A percentile compares a stretch with the other conserved stretches of the same genome.
Conservation (phyloP, 1,284 basidiomycete species). For the Sanghuangporus sanghuang region DNA sequence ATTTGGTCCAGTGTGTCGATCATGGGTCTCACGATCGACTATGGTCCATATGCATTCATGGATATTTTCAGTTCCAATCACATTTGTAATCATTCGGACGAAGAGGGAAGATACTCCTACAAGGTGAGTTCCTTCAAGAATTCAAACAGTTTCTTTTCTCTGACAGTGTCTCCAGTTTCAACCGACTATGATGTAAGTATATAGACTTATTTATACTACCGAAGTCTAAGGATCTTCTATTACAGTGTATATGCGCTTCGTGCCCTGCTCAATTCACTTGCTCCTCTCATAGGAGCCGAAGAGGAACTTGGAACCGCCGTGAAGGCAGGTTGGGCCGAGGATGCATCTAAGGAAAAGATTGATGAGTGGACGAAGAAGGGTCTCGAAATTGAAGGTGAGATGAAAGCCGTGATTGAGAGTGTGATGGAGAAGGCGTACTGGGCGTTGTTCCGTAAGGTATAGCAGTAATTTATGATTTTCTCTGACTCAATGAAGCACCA, state of each 20-base stretch:
- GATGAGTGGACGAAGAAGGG: slow-evolving; percentile 59
- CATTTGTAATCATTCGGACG: slow-evolving; percentile 93
- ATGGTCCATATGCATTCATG: slow-evolving; percentile 96
- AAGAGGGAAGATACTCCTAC: slow-evolving; percentile 84
- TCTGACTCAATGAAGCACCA: background rate
- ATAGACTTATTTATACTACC: slow-evolving; percentile 17
- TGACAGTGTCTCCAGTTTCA: slow-evolving; percentile 24
- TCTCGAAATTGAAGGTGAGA: slow-evolving; percentile 48
- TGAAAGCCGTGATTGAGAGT: slow-evolving; percentile 53
- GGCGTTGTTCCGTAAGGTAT: slow-evolving; percentile 61
- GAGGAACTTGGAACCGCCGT: slow-evolving; percentile 49
- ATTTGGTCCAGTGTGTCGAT: slow-evolving; percentile 60
- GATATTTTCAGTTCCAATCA: slow-evolving; percentile 81
- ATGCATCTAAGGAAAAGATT: slow-evolving; percentile 47
- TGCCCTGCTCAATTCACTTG: slow-evolving; percentile 67
- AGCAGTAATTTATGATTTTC: slow-evolving; percentile 19
- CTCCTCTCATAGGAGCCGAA: slow-evolving; percentile 82
- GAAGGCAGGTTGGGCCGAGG: slow-evolving; percentile 56
- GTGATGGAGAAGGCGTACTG: slow-evolving; percentile 58
- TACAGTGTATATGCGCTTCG: slow-evolving; percentile 71
- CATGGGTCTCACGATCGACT: slow-evolving; percentile 90
- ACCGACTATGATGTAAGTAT: slow-evolving; percentile 33
- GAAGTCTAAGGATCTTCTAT: background rate
- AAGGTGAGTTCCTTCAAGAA: slow-evolving; percentile 38
- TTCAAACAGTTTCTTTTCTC: slow-evolving; percentile 19